These are phyloP conservation scores for Penicillium sp. DNA, from an alignment of 2,329 filamentous ascomycete species.

Conservation along the genomic window DNA sequence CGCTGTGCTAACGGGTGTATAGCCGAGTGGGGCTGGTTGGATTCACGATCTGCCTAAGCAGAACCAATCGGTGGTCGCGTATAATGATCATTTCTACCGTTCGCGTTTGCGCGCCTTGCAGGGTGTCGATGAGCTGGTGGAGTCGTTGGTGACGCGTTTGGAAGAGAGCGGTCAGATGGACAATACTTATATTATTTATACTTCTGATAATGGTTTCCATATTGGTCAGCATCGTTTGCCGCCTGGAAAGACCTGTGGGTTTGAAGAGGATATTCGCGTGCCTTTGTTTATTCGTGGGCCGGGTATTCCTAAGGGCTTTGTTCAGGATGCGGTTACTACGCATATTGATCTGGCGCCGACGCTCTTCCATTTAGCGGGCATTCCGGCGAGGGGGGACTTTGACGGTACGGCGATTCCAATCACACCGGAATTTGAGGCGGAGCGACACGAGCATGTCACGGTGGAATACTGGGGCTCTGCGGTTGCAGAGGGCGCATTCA, in stretches of 20 bases:
- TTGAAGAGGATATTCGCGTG: slow-evolving; percentile 62
- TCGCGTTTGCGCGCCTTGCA: slow-evolving; percentile 54
- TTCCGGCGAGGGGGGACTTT: slow-evolving; percentile 52
- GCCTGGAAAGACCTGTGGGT: slow-evolving; percentile 61
- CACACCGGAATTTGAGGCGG: slow-evolving; percentile 25
- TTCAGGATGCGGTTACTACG: slow-evolving; percentile 54
- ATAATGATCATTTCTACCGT: slow-evolving; percentile 57
- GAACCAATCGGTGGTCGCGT: slow-evolving; percentile 51
- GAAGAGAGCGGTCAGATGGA: slow-evolving; percentile 47
- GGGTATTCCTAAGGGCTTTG: slow-evolving; percentile 49
- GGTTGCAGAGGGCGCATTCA: slow-evolving; percentile 34
- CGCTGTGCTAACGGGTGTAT: background rate
- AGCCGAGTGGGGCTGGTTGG: slow-evolving; percentile 51
- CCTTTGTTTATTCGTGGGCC: slow-evolving; percentile 63
- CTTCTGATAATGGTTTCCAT: slow-evolving; percentile 64
- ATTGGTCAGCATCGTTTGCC: slow-evolving; percentile 61
- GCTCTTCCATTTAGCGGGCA: slow-evolving; percentile 50
- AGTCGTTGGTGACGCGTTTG: slow-evolving; percentile 46
- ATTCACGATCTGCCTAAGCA: slow-evolving; percentile 46
- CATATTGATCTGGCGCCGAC: slow-evolving; percentile 68
- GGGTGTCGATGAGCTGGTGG: slow-evolving; percentile 58
- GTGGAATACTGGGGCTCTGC: slow-evolving; percentile 59
- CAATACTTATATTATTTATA: slow-evolving; percentile 63
- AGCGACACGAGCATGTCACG: slow-evolving; percentile 57
- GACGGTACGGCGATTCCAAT: slow-evolving; percentile 59